A percentile compares a stretch with the other conserved stretches of the same genome.
These are phyloP conservation scores for Suillus lakei DNA, from an alignment of 768 basidiomycete genomes.

Conservation along the genomic window DNA sequence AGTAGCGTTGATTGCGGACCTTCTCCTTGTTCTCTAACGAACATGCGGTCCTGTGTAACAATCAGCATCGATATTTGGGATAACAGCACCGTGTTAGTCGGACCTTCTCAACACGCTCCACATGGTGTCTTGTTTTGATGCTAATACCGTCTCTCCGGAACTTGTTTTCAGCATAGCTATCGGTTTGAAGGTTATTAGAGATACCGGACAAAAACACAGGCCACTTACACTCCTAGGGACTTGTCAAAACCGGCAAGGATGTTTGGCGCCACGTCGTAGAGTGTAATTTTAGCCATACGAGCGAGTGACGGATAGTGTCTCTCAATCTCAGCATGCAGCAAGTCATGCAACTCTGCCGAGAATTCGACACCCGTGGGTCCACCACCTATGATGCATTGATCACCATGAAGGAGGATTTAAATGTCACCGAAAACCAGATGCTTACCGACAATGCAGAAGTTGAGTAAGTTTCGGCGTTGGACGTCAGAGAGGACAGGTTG, in stretches of 20 bases:
- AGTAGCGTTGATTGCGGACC: constrained; percentile 40
- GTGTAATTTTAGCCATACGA: constrained; percentile 67
- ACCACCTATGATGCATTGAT: constrained; percentile 50
- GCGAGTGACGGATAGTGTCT: constrained; percentile 67
- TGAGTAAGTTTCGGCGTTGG: constrained; percentile 75
- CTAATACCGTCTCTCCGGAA: constrained; percentile 77
- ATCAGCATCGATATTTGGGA: constrained; percentile 3
- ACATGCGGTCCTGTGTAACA: constrained; percentile 58
- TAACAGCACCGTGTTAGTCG: constrained; percentile 5
- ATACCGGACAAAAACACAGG: constrained; percentile 7
- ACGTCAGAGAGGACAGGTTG: constrained; percentile 78
- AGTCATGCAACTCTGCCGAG: constrained; percentile 80
- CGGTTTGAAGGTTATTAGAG: constrained; percentile 5
- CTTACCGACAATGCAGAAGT: constrained; percentile 87
- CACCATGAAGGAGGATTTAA: neutral
- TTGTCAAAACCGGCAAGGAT: constrained; percentile 80
- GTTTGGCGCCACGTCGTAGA: constrained; percentile 81
- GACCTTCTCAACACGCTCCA: constrained; percentile 69
- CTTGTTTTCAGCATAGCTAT: constrained; percentile 69
- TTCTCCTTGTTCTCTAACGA: constrained; percentile 74
- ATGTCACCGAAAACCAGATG: constrained; percentile 11
- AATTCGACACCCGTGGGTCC: constrained; percentile 86
- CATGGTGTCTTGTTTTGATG: constrained; percentile 74
- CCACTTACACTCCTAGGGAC: constrained; percentile 57
- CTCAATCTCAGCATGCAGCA: constrained; percentile 68